Percentiles rank a stretch among this genome's conserved stretches.
Evolutionary conservation across 805 yeast species (phyloP).

Genomic region (Cyberlindnera mrakii): DNA sequence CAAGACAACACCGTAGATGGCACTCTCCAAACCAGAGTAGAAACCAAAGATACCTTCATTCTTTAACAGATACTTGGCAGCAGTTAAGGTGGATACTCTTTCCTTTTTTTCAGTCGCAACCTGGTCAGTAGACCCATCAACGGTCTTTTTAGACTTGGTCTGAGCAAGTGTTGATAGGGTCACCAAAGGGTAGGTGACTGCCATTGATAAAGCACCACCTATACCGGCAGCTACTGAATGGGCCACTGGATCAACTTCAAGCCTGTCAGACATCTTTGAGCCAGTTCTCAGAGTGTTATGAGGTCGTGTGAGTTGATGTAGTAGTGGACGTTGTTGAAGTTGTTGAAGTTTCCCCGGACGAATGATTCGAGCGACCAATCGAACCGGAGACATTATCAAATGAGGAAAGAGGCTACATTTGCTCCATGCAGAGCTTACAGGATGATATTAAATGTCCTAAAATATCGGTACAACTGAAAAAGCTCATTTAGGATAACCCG

Average conservation of each 20-base stretch:
- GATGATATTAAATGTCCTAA: too few relatives aligned
- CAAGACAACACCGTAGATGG: conserved; percentile 76
- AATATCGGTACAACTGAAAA: too few relatives aligned
- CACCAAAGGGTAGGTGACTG: conserved; percentile 84
- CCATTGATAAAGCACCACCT: conserved; percentile 85
- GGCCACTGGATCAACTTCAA: conserved; percentile 34
- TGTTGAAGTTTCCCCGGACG: not conserved
- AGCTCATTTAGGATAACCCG: too few relatives aligned
- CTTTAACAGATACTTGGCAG: conserved; percentile 41
- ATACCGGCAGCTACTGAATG: conserved; percentile 95
- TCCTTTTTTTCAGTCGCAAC: conserved; percentile 11
- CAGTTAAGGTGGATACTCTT: conserved; percentile 25
- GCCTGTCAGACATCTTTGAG: conserved; percentile 18
- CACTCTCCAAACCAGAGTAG: conserved; percentile 84
- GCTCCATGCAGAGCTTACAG: too few relatives aligned
- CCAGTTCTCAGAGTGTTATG: too few relatives aligned
- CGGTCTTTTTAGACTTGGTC: conserved; percentile 37
- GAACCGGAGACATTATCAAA: too few relatives aligned
- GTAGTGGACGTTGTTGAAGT: not conserved
- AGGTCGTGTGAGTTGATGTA: too few relatives aligned
- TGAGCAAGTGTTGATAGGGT: conserved; percentile 87
- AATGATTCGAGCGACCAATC: not conserved
- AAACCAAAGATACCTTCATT: conserved; percentile 63
- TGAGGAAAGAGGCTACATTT: too few relatives aligned
- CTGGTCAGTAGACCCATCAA: conserved; percentile 7